These are phyloP conservation scores for Glycine latifolia DNA, from an alignment of 306 rosid species.

Conservation along the genomic window DNA sequence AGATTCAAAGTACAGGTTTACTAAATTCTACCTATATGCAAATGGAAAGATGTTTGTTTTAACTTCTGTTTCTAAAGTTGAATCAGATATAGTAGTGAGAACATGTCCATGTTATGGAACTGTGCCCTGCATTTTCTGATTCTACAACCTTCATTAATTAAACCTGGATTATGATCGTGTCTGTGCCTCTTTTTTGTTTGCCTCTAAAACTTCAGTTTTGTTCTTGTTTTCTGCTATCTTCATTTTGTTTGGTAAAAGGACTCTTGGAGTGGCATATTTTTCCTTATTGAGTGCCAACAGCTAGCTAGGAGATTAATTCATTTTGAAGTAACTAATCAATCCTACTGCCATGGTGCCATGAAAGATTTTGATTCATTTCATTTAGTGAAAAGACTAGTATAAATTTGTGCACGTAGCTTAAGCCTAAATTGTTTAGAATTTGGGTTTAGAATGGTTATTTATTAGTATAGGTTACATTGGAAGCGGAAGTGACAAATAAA, in stretches of 20 bases:
- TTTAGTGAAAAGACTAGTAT: neutral
- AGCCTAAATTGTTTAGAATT: no score
- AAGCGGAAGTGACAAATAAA: conserved; percentile 95
- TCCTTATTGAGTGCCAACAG: neutral
- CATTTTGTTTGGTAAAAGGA: neutral
- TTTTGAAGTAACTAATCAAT: conserved; percentile 11
- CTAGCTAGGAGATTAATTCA: neutral
- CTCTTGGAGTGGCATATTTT: conserved; percentile 32
- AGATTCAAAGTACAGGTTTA: neutral
- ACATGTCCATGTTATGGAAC: conserved; percentile 11
- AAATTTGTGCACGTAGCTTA: no score
- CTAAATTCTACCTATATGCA: neutral
- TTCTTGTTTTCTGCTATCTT: conserved; percentile 18
- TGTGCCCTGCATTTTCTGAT: conserved; percentile 1
- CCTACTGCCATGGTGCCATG: neutral
- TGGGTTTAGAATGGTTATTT: neutral
- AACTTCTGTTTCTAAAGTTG: neutral
- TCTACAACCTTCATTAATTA: conserved; percentile 22
- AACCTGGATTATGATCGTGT: conserved; percentile 3
- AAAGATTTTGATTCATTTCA: conserved; percentile 12
- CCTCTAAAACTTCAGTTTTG: neutral
- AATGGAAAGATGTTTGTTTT: conserved; percentile 13
- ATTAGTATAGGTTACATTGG: conserved; percentile 75
- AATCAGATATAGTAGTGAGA: neutral
- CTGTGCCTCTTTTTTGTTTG: neutral